Evolutionary conservation across 2,329 filamentous ascomycete species (phyloP).

Genomic region (Pestalotiopsis sp.): DNA sequence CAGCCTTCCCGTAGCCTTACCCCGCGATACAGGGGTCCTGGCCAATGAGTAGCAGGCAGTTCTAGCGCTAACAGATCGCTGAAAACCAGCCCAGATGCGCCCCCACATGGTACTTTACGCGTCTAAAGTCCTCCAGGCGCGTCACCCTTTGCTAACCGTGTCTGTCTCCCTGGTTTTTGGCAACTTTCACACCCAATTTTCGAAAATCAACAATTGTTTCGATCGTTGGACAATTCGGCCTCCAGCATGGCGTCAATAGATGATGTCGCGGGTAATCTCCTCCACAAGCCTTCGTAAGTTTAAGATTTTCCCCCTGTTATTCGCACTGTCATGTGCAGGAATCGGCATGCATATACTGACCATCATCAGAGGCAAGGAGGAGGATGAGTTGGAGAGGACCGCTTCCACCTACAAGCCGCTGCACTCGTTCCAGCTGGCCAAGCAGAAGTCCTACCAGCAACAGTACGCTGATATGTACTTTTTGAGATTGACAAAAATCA

Average conservation of each 20-base stretch:
- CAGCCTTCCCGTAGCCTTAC: constrained; percentile 28
- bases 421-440: constrained; percentile 73
- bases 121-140: constrained; percentile 23
- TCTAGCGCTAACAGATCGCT: background rate
- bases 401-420: constrained; percentile 72
- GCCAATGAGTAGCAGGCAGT: constrained; percentile 20
- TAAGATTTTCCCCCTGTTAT: constrained; percentile 7
- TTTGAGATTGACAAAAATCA: constrained; percentile 83
- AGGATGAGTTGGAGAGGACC: constrained; percentile 51
- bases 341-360: background rate
- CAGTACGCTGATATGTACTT: constrained; percentile 99
- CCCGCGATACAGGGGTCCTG: constrained; percentile 25
- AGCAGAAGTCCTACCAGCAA: constrained; percentile 79
- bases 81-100: background rate
- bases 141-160: constrained; percentile 9
- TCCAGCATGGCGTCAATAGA: constrained; percentile 46
- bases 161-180: background rate
- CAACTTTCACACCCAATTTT: background rate
- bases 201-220: background rate
- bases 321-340: background rate
- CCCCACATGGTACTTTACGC: constrained; percentile 32
- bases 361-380: constrained; percentile 36
- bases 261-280: constrained; percentile 43
- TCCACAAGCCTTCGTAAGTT: constrained; percentile 54
- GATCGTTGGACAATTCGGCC: background rate